Conservation (phyloP, 106 monocot species). For the Dendrobium catenatum region DNA sequence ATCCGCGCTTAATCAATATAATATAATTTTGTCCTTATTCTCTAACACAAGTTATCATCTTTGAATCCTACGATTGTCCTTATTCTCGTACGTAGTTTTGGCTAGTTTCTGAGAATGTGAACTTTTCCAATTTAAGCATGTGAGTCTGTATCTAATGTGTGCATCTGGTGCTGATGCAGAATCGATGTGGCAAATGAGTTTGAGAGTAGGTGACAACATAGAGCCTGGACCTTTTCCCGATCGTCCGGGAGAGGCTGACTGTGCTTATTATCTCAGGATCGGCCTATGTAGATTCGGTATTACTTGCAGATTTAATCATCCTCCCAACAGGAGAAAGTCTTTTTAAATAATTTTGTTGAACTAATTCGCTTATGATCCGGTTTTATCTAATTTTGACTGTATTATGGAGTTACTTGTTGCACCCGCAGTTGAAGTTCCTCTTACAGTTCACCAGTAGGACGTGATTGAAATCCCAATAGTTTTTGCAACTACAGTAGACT, state of each 20-base stretch:
- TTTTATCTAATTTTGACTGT: neutral
- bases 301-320: constrained; percentile 74
- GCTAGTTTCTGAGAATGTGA: too few species aligned
- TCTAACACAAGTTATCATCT: neutral
- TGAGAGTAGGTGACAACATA: constrained; percentile 30
- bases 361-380: neutral
- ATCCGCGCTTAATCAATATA: neutral
- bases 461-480: neutral
- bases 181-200: constrained; percentile 48
- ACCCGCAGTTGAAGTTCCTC: neutral
- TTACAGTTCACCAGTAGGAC: neutral
- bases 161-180: constrained; percentile 26
- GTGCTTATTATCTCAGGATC: constrained; percentile 61
- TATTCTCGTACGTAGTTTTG: neutral
- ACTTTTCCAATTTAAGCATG: neutral
- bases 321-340: constrained; percentile 33
- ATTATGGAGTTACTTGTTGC: neutral
- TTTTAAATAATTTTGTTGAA: neutral
- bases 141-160: neutral
- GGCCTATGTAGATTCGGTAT: constrained; percentile 71
- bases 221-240: constrained; percentile 49
- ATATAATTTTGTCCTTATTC: constrained; percentile 3
- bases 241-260: constrained; percentile 57
- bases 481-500: neutral
- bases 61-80: neutral